These are phyloP conservation scores for Dictyostelium capitatum DNA, from an alignment of 78 protist genomes.

Conservation along the genomic window DNA sequence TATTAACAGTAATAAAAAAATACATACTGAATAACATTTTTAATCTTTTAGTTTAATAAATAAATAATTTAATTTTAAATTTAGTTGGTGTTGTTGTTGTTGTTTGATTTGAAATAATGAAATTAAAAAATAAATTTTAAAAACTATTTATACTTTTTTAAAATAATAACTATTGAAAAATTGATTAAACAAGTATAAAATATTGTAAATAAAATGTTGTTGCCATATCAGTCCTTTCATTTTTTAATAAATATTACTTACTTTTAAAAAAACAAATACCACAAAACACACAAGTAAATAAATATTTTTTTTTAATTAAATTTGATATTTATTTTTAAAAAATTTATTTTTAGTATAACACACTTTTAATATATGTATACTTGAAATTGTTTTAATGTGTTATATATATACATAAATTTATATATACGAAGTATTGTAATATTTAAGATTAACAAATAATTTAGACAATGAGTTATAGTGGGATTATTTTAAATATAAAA, in stretches of 20 bases:
- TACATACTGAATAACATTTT: constrained; percentile 17
- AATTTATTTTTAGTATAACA: not conserved
- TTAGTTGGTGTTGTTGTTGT: too few relatives aligned
- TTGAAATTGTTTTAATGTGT: not conserved
- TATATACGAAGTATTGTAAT: too few relatives aligned
- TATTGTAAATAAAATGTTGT: not conserved
- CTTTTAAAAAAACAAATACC: not conserved
- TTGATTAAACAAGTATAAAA: not conserved
- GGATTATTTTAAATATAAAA: too few relatives aligned
- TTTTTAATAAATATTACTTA: not conserved
- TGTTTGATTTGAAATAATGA: not conserved
- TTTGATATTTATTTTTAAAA: not conserved
- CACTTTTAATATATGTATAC: not conserved
- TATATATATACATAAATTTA: too few relatives aligned
- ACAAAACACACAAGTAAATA: not conserved
- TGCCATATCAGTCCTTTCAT: constrained; percentile 1
- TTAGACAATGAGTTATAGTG: too few relatives aligned
- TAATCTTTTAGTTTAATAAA: too few relatives aligned
- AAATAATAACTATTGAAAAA: not conserved
- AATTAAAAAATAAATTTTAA: not conserved
- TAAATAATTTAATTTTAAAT: too few relatives aligned
- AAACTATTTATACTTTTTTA: not conserved
- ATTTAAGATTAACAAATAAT: too few relatives aligned
- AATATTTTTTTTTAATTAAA: not conserved
- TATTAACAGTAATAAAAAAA: too few relatives aligned